Evolutionary conservation across 345 rosid species (phyloP).

Genomic region (Abelmoschus esculentus): DNA sequence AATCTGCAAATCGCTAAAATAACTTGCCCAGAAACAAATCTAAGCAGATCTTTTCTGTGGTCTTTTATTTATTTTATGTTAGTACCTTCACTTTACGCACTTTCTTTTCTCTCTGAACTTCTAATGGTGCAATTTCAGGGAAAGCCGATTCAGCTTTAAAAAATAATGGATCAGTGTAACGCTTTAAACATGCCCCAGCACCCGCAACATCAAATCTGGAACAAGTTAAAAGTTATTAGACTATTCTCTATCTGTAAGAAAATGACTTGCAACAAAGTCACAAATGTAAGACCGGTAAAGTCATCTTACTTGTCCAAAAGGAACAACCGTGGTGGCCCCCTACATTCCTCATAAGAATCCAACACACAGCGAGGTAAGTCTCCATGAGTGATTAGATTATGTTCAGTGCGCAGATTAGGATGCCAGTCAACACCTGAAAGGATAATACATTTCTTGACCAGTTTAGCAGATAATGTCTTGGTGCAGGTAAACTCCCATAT

Average conservation of each 20-base stretch:
- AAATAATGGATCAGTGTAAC: conserved; percentile 93
- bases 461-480: background rate
- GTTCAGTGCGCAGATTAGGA: conserved; percentile 58
- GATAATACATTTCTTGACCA: conserved; percentile 4
- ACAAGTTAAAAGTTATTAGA: conserved; percentile 8
- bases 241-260: conserved; percentile 9
- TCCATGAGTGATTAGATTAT: conserved; percentile 66
- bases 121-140: conserved; percentile 31
- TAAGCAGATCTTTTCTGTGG: background rate
- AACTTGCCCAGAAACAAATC: background rate
- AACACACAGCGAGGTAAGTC: conserved; percentile 95
- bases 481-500: background rate
- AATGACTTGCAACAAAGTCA: background rate
- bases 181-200: conserved; percentile 95
- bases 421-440: conserved; percentile 78
- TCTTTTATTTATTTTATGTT: background rate
- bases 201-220: conserved; percentile 94
- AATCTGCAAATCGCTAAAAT: background rate
- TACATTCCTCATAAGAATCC: conserved; percentile 94
- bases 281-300: background rate
- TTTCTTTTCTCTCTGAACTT: conserved; percentile 69
- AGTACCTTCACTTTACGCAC: conserved; percentile 69
- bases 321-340: conserved; percentile 85
- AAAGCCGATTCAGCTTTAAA: conserved; percentile 52
- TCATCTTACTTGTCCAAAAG: conserved; percentile 82